These are phyloP conservation scores for Bolboschoenoplectus hybrid DNA, from an alignment of 202 grass and related monocot genomes.

Conservation along the genomic window DNA sequence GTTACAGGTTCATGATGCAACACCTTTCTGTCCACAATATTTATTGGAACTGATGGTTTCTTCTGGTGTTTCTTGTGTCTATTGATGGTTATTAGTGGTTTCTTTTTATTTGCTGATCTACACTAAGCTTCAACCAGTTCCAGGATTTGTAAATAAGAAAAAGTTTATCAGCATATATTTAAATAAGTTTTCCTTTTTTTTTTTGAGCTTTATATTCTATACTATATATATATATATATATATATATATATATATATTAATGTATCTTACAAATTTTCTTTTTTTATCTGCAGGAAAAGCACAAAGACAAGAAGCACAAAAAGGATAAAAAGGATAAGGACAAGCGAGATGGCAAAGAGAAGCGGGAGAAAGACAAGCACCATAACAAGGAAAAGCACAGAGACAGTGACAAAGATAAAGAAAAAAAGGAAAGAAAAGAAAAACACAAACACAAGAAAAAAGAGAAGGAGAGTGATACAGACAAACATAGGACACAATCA, in stretches of 20 bases:
- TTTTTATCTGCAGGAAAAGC: constrained; percentile 56
- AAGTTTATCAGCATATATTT: neutral
- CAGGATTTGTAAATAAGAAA: constrained; percentile 12
- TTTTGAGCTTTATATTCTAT: neutral
- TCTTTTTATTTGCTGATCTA: neutral
- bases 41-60: neutral
- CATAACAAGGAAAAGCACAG: constrained; percentile 47
- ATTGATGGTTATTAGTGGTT: neutral
- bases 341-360: constrained; percentile 35
- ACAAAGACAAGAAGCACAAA: constrained; percentile 54
- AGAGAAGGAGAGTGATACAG: constrained; percentile 41
- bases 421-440: constrained; percentile 46
- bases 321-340: constrained; percentile 46
- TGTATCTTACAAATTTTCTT: constrained; percentile 20
- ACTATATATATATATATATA: too few relatives aligned
- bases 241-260: neutral
- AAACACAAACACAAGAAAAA: constrained; percentile 52
- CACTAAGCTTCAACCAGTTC: neutral
- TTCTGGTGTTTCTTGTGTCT: neutral
- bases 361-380: constrained; percentile 45
- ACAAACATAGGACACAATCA: constrained; percentile 39
- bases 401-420: constrained; percentile 52
- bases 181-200: neutral
- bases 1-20: neutral
- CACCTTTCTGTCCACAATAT: neutral